Evolutionary conservation across 306 rosid genomes (phyloP).

Genomic region (Corylus americana): DNA sequence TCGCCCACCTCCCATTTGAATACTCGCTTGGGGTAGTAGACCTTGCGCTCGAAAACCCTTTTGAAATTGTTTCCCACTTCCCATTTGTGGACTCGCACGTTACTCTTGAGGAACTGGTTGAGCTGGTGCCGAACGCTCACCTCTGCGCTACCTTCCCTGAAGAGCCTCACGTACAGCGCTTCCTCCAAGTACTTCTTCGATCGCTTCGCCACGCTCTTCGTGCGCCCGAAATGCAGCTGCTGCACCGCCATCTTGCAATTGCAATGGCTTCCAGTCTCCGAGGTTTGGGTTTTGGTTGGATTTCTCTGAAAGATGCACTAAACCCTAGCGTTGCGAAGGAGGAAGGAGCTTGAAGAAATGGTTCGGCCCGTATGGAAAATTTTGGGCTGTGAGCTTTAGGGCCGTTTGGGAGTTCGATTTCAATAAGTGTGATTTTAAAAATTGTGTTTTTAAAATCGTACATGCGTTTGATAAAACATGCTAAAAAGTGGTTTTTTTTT

Average conservation of each 20-base stretch:
- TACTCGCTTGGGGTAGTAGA: conserved; percentile 70
- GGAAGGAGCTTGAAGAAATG: not conserved
- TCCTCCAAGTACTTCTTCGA: conserved; percentile 75
- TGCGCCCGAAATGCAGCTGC: conserved; percentile 47
- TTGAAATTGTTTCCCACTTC: conserved; percentile 82
- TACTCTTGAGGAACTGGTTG: conserved; percentile 63
- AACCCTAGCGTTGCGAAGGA: conserved; percentile 33
- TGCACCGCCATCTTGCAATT: conserved; percentile 54
- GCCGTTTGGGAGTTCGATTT: too few species aligned
- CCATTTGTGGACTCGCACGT: conserved; percentile 89
- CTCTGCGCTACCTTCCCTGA: conserved; percentile 75
- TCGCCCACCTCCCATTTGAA: conserved; percentile 98
- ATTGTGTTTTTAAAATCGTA: too few species aligned
- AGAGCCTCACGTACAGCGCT: conserved; percentile 67
- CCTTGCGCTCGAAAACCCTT: conserved; percentile 80
- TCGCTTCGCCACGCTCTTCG: conserved; percentile 64
- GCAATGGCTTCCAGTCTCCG: conserved; percentile 4
- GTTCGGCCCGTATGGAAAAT: not conserved
- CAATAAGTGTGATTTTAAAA: too few species aligned
- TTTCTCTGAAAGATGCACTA: not conserved
- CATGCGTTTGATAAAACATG: too few species aligned
- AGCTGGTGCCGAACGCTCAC: conserved; percentile 61
- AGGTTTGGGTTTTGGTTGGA: conserved; percentile 7
- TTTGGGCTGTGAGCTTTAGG: not conserved
- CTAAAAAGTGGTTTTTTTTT: too few species aligned